These are phyloP conservation scores for Plasmopara viticola DNA, from an alignment of 352 stramenopile genomes.

Conservation along the genomic window DNA sequence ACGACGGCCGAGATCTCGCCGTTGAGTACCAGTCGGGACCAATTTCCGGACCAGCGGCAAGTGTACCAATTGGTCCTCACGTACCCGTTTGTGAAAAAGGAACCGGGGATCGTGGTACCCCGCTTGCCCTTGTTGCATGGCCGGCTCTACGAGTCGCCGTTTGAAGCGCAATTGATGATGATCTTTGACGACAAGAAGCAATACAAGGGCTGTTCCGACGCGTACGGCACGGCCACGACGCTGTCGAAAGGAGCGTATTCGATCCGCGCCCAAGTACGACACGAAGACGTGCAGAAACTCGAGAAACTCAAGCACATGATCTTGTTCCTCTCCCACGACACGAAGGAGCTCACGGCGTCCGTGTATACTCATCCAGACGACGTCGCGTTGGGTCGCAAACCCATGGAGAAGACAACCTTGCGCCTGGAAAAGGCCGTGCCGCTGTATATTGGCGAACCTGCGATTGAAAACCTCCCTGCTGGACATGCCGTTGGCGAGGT, in stretches of 20 bases:
- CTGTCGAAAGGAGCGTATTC: slow-evolving; percentile 84
- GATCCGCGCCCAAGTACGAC: slow-evolving; percentile 67
- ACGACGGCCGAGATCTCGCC: slow-evolving; percentile 69
- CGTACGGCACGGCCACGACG: slow-evolving; percentile 72
- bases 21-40: slow-evolving; percentile 74
- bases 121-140: slow-evolving; percentile 73
- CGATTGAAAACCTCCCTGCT: slow-evolving; percentile 58
- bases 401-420: slow-evolving; percentile 44
- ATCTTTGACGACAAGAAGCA: slow-evolving; percentile 93
- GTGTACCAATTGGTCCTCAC: slow-evolving; percentile 87
- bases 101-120: slow-evolving; percentile 78
- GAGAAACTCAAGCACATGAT: slow-evolving; percentile 80
- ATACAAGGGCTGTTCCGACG: slow-evolving; percentile 79
- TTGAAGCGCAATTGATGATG: slow-evolving; percentile 90
- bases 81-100: slow-evolving; percentile 87
- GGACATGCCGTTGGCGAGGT: slow-evolving; percentile 52
- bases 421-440: slow-evolving; percentile 49
- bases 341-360: slow-evolving; percentile 61
- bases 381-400: slow-evolving; percentile 49
- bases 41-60: slow-evolving; percentile 76
- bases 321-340: slow-evolving; percentile 58
- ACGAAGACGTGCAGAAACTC: slow-evolving; percentile 78
- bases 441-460: slow-evolving; percentile 71
- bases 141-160: slow-evolving; percentile 90
- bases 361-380: slow-evolving; percentile 69